Conservation (phyloP, 2,329 filamentous ascomycete species). For the Chaetomium sp. region DNA sequence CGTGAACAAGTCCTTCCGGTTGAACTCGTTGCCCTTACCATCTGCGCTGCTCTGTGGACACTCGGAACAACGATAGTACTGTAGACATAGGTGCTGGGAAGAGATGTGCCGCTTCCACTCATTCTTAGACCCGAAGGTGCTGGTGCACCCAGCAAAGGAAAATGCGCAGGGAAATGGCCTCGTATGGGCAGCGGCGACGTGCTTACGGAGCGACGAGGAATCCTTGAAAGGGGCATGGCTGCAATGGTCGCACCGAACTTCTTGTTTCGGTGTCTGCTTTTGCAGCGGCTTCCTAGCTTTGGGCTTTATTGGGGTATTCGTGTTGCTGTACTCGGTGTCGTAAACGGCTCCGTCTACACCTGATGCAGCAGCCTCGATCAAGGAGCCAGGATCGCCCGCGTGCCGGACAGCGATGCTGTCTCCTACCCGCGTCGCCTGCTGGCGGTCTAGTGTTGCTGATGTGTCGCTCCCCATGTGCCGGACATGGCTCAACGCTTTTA, state of each 20-base stretch:
- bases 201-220: conserved; percentile 58
- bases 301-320: conserved; percentile 29
- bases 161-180: conserved; percentile 81
- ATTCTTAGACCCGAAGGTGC: conserved; percentile 87
- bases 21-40: conserved; percentile 66
- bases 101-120: conserved; percentile 96
- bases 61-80: conserved; percentile 58
- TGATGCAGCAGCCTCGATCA: conserved; percentile 35
- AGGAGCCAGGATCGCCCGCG: conserved; percentile 35
- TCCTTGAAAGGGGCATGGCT: conserved; percentile 62
- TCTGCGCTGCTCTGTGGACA: conserved; percentile 49
- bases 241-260: conserved; percentile 55
- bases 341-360: conserved; percentile 35
- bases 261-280: conserved; percentile 47
- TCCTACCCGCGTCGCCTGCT: conserved; percentile 18
- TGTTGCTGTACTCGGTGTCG: conserved; percentile 26
- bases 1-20: conserved; percentile 91
- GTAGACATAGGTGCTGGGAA: conserved; percentile 75
- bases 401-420: conserved; percentile 29
- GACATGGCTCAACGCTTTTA: conserved; percentile 59
- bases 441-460: conserved; percentile 28
- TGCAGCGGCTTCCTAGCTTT: conserved; percentile 44
- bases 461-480: conserved; percentile 47
- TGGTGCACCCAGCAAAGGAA: conserved; percentile 72
- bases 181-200: conserved; percentile 62